phyloP scores from a whole-genome alignment of 257 asterid genomes.

The Lantana camara region DNA sequence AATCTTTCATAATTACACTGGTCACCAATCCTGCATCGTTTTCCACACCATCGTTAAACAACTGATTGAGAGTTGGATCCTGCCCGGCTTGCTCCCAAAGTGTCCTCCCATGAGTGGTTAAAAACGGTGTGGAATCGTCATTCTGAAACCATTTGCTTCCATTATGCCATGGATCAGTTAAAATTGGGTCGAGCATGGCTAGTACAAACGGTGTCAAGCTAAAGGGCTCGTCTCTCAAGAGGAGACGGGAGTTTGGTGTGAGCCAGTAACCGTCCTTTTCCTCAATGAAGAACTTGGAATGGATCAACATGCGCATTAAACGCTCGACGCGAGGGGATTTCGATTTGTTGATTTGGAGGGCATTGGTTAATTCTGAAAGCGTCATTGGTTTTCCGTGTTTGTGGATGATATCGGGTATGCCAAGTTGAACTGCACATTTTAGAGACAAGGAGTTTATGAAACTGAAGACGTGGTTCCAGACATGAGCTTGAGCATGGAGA shows the following conservation, averaged over 20 bases:
- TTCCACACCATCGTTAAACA: no score
- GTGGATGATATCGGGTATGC: no score
- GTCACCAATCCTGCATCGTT: not conserved
- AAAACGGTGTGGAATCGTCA: no score
- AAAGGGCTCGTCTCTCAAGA: not conserved
- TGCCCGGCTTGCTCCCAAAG: not conserved
- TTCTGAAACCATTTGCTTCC: no score
- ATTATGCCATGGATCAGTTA: no score
- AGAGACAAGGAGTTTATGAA: constrained; percentile 13
- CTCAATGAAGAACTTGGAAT: not conserved
- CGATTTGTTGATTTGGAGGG: not conserved
- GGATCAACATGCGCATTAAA: not conserved
- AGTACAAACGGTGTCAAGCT: not conserved
- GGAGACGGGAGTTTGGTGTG: not conserved
- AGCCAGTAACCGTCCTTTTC: constrained; percentile 4
- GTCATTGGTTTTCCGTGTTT: constrained; percentile 4
- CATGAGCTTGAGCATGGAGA: constrained; percentile 10
- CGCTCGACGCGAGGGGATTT: not conserved
- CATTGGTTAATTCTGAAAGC: not conserved
- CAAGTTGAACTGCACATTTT: not conserved
- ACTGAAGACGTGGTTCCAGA: constrained; percentile 5
- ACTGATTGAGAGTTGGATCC: not conserved
- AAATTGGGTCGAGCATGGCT: not conserved
- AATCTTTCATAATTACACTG: not conserved
- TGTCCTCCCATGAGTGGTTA: not conserved